Evolutionary conservation across 2,329 filamentous ascomycete genomes (phyloP).

Genomic region (Clathrospora elynae): DNA sequence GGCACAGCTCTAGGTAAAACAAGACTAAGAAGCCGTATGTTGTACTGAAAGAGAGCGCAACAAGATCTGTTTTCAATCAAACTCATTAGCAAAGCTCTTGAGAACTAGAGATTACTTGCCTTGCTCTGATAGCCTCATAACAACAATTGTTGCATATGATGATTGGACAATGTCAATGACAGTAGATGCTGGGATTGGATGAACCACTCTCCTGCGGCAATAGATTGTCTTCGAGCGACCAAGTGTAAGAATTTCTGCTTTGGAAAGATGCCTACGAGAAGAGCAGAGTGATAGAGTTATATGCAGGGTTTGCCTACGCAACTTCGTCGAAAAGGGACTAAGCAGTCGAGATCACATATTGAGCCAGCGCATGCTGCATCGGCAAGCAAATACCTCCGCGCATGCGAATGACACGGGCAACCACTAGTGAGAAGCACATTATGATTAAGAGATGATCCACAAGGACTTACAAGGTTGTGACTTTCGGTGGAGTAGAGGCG

Average conservation of each 20-base stretch:
- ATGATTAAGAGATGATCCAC: background rate
- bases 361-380: background rate
- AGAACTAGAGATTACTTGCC: background rate
- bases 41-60: background rate
- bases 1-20: background rate
- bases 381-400: background rate
- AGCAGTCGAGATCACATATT: no score
- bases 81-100: conserved; percentile 1
- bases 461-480: background rate
- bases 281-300: background rate
- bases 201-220: background rate
- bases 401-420: background rate
- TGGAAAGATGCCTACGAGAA: background rate
- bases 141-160: background rate
- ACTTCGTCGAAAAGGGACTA: no score
- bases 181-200: background rate
- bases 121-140: conserved; percentile 1
- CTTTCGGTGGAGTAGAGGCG: background rate
- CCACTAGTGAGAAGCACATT: background rate
- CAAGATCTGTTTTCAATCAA: conserved; percentile 1
- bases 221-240: background rate
- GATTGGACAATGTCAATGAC: background rate
- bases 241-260: conserved; percentile 1
- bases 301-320: background rate
- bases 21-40: background rate